Evolutionary conservation across 176 grass and related monocot genomes (phyloP).

Genomic region (Carex kokanica): DNA sequence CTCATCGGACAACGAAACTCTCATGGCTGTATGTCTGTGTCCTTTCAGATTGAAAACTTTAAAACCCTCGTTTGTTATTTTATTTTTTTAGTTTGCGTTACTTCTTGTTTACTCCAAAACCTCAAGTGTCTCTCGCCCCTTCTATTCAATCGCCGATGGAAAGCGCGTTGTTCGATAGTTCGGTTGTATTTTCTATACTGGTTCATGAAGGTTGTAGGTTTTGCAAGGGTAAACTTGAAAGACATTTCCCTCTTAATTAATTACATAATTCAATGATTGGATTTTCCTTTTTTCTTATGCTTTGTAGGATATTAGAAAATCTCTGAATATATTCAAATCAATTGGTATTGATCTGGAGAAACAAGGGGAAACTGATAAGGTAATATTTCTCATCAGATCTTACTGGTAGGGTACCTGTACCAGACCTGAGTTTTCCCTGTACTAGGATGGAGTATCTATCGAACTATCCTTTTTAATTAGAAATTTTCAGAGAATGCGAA

Average conservation of each 20-base stretch:
- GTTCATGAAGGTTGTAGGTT: neutral
- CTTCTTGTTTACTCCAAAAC: constrained; percentile 35
- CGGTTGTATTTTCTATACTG: neutral
- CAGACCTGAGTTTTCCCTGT: neutral
- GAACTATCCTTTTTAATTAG: neutral
- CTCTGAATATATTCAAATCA: constrained; percentile 46
- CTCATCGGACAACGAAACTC: constrained; percentile 48
- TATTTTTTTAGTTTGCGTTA: constrained; percentile 24
- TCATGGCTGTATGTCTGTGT: constrained; percentile 40
- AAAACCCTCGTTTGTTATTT: neutral
- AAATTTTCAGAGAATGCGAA: neutral
- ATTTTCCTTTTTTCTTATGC: neutral
- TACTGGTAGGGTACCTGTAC: neutral
- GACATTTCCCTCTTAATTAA: neutral
- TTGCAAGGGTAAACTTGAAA: constrained; percentile 8
- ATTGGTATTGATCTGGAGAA: constrained; percentile 68
- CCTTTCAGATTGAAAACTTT: neutral
- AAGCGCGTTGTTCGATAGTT: neutral
- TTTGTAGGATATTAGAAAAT: constrained; percentile 77
- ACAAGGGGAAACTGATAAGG: constrained; percentile 46
- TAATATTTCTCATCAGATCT: neutral
- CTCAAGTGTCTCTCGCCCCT: constrained; percentile 20
- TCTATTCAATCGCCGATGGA: neutral
- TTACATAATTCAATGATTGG: neutral
- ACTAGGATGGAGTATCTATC: neutral